Evolutionary conservation across 2,329 filamentous ascomycete species (phyloP).

Genomic region (Neodidymelliopsis sp.): DNA sequence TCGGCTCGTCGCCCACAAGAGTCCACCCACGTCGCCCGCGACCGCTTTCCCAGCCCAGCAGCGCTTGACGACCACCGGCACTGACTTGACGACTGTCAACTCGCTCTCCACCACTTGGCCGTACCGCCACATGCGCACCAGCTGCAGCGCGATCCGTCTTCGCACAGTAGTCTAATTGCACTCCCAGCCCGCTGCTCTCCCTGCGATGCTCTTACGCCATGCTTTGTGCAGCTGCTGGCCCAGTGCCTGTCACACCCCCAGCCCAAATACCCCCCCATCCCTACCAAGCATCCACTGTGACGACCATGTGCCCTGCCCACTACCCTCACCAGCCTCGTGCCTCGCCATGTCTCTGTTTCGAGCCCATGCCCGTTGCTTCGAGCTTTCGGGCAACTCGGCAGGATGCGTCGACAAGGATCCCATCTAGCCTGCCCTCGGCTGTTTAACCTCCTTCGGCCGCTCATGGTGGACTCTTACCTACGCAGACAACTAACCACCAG

Average conservation of each 20-base stretch:
- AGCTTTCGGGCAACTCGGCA: slow-evolving; percentile 38
- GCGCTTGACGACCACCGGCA: background rate
- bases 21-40: too few species aligned
- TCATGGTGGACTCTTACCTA: slow-evolving; percentile 31
- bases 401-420: slow-evolving; percentile 29
- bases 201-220: background rate
- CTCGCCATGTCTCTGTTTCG: slow-evolving; percentile 7
- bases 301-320: slow-evolving; percentile 8
- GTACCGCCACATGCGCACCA: slow-evolving; percentile 10
- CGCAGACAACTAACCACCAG: slow-evolving; percentile 22
- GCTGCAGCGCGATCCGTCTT: slow-evolving; percentile 1
- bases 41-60: slow-evolving; percentile 1
- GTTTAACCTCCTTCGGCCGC: slow-evolving; percentile 30
- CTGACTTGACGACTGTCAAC: slow-evolving; percentile 2
- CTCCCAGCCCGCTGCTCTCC: slow-evolving; percentile 11
- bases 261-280: background rate
- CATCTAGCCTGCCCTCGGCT: slow-evolving; percentile 36
- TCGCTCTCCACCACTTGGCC: background rate
- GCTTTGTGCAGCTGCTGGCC: slow-evolving; percentile 6
- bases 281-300: slow-evolving; percentile 7
- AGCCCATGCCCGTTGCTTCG: slow-evolving; percentile 14
- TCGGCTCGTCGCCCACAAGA: slow-evolving; percentile 14
- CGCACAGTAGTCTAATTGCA: slow-evolving; percentile 15
- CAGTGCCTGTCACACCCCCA: background rate
- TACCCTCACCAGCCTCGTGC: slow-evolving; percentile 9